Conservation (phyloP, 2,329 filamentous ascomycete genomes). For the Pseudogymnoascus sp. region DNA sequence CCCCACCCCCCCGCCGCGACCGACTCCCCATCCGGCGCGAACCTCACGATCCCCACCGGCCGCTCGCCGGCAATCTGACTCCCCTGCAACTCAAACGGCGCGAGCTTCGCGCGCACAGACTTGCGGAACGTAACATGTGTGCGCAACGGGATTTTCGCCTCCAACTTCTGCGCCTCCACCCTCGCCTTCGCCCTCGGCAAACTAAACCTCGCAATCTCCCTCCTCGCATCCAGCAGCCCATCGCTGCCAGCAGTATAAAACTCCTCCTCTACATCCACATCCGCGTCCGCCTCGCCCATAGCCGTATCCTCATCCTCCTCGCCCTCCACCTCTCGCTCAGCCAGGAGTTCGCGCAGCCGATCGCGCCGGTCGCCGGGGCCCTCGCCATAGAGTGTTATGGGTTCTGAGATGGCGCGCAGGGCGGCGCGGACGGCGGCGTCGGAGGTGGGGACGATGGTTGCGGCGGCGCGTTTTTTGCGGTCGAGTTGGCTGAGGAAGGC, state of each 20-base stretch:
- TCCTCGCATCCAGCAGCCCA: constrained; percentile 67
- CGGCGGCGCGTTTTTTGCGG: constrained; percentile 80
- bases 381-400: constrained; percentile 91
- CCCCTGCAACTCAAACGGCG: constrained; percentile 82
- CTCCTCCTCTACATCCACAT: constrained; percentile 75
- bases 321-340: constrained; percentile 59
- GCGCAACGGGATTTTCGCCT: constrained; percentile 75
- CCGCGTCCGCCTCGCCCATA: constrained; percentile 47
- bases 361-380: constrained; percentile 79
- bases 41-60: constrained; percentile 84
- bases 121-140: constrained; percentile 92
- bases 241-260: constrained; percentile 84
- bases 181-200: constrained; percentile 74
- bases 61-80: constrained; percentile 89
- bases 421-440: constrained; percentile 76
- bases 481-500: constrained; percentile 61
- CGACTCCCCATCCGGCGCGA: constrained; percentile 76
- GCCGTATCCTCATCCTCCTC: constrained; percentile 54
- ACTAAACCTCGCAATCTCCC: constrained; percentile 75
- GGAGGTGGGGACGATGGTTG: constrained; percentile 88
- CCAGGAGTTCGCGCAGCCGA: constrained; percentile 73
- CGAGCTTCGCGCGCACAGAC: constrained; percentile 73
- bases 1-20: constrained; percentile 91
- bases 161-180: constrained; percentile 68
- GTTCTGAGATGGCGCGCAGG: constrained; percentile 82